Conservation (phyloP, 805 yeast species). For the Yarrowia sp. region DNA sequence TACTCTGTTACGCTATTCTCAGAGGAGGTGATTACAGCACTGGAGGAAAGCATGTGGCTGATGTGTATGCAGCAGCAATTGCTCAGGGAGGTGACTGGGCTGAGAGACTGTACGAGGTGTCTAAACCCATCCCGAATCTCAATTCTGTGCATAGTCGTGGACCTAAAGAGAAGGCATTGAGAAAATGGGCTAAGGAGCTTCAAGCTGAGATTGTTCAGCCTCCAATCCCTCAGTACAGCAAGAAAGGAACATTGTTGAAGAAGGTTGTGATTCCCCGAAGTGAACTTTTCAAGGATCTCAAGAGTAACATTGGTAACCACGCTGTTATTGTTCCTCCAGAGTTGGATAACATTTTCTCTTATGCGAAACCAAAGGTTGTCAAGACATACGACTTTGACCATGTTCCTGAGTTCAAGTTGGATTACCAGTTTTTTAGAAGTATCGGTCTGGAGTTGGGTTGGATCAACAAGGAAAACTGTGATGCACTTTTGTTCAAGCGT, state of each 20-base stretch:
- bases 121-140: not conserved
- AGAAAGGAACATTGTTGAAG: not conserved
- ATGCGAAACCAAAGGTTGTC: not conserved
- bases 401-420: not conserved
- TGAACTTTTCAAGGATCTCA: not conserved
- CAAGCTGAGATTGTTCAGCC: constrained; percentile 6
- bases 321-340: constrained; percentile 6
- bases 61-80: not conserved
- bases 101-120: not conserved
- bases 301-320: constrained; percentile 7
- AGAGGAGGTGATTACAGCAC: constrained; percentile 23
- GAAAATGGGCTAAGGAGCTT: constrained; percentile 9
- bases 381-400: not conserved
- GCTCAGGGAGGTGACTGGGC: constrained; percentile 26
- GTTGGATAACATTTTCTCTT: constrained; percentile 1
- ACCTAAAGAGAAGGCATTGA: not conserved
- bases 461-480: not conserved
- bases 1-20: constrained; percentile 5
- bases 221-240: not conserved
- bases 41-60: constrained; percentile 6
- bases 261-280: not conserved
- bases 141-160: not conserved
- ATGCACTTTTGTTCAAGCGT: not conserved
- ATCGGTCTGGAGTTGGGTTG: not conserved
- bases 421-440: not conserved